A percentile compares a stretch with the other conserved stretches of the same genome.
Evolutionary conservation across 352 stramenopile genomes (phyloP).

Genomic region (Plasmopara muralis): DNA sequence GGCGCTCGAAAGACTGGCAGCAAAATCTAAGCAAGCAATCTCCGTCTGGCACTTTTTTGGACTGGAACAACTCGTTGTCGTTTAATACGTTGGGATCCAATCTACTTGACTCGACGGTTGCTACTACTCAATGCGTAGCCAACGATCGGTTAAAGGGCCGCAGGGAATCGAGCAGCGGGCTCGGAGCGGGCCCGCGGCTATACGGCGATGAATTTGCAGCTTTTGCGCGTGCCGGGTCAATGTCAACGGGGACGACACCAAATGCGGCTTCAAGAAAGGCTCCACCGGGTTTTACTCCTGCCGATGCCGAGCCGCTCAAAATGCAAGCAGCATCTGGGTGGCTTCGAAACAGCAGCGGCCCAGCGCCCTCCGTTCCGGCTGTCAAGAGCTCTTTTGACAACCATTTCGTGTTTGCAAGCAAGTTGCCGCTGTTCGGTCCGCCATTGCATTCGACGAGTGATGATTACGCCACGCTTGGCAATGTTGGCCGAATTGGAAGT

Average conservation of each 20-base stretch:
- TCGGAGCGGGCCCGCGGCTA: conserved; percentile 1
- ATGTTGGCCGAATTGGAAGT: conserved; percentile 25
- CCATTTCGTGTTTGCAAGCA: conserved; percentile 29
- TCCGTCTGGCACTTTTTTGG: not conserved
- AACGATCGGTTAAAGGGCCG: conserved; percentile 1
- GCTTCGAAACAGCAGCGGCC: conserved; percentile 11
- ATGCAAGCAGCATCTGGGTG: conserved; percentile 43
- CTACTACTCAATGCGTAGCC: conserved; percentile 7
- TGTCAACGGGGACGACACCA: conserved; percentile 1
- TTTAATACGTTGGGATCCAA: conserved; percentile 7
- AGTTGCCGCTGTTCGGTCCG: conserved; percentile 43
- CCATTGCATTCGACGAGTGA: conserved; percentile 11
- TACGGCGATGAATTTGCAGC: conserved; percentile 14
- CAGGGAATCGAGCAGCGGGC: too few relatives aligned
- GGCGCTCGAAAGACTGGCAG: conserved; percentile 20
- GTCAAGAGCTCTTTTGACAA: conserved; percentile 8
- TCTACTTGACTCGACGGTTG: not conserved
- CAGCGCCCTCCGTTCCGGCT: not conserved
- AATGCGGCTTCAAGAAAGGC: conserved; percentile 19
- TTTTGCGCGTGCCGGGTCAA: conserved; percentile 6
- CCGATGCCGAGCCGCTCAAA: conserved; percentile 46
- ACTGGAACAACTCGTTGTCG: conserved; percentile 6
- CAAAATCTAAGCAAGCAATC: conserved; percentile 6
- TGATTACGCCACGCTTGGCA: conserved; percentile 2
- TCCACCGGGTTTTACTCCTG: conserved; percentile 52